Base-by-base conservation (phyloP, 2,329 filamentous ascomycete genomes). In the Lachnellula willkommii region DNA sequence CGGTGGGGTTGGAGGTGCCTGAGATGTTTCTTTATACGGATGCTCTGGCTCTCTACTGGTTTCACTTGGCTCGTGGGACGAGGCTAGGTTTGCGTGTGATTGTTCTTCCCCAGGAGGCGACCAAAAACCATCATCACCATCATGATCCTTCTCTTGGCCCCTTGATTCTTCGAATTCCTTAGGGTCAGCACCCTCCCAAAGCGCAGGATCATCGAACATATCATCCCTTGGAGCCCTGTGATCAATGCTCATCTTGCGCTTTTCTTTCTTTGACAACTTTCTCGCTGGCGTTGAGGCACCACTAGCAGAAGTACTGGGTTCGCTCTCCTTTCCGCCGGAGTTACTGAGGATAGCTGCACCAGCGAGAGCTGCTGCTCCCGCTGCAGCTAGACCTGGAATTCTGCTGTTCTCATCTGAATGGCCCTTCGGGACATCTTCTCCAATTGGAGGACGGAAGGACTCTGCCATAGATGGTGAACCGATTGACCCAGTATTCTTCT, bases 111-210 rank as follows among this genome's bases (percentile, higher is more conserved):
- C 47, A 32, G 68, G 60, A 28, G 62, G 63, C 43, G 69, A 69
- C 71, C 68, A 71, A 46, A 71, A 73, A 32, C 65, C 67, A 50
- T 65, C 65, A 52, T 56, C 56, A 20, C 42, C 57, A 36, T 59
- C 65, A 52, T 67, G 60, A 37, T 66, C 50, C 40, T 63, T 51
- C 42, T 57, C 49, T 52, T 37, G 58, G 11, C 57, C 56, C 14
- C 56, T 55, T 8, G 51, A 40, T 45, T 68, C 70, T 43, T 68
- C 64, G 42, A 67, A 51, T 50, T 61, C 52, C 58, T 63, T 63
- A 40, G 70, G 71, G 46, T 77, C 72, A 12, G 71, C 70, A 24
- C 72, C 73, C 62, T 79, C 74, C 75, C 74, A 76, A 26, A 77
- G 64, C 15, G 70, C 67, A 50, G 73, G 67, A 60, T 77, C 73